Percentiles rank a stretch among this genome's conserved stretches.
phyloP scores from a whole-genome alignment of 2,329 filamentous ascomycete species.

The Ophiosphaerella narmari region DNA sequence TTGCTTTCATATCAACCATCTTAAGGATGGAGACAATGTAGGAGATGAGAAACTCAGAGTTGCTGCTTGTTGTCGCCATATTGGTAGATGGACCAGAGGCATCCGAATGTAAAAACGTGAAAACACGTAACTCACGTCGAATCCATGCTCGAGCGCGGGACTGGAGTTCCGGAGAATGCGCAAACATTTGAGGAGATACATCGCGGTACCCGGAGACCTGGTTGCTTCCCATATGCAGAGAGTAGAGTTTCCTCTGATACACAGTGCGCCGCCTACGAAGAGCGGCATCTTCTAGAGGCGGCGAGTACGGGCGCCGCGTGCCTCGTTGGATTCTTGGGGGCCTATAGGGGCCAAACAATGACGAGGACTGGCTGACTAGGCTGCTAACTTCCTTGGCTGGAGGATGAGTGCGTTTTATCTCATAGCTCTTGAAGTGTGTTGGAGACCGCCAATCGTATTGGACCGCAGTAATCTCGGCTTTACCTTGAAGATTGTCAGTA shows the following conservation, averaged over 20 bases:
- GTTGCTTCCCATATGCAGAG: constrained; percentile 82
- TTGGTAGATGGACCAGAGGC: constrained; percentile 20
- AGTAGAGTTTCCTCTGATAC: constrained; percentile 74
- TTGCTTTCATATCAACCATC: constrained; percentile 79
- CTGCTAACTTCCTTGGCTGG: constrained; percentile 1
- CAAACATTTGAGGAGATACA: constrained; percentile 70
- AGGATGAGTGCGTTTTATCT: constrained; percentile 48
- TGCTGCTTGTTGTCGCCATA: constrained; percentile 56
- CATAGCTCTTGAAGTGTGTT: constrained; percentile 63
- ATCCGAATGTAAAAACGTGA: constrained; percentile 67
- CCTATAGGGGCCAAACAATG: constrained; percentile 19
- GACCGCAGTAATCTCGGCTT: constrained; percentile 61
- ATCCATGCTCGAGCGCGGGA: constrained; percentile 81
- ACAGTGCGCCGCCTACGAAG: constrained; percentile 69
- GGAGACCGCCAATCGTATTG: constrained; percentile 65
- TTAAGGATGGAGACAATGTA: constrained; percentile 85
- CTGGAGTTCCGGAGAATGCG: constrained; percentile 67
- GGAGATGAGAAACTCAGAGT: constrained; percentile 82
- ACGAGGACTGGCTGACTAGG: constrained; percentile 2
- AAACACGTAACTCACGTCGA: constrained; percentile 81
- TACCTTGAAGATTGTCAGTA: constrained; percentile 45
- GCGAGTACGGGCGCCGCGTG: constrained; percentile 24
- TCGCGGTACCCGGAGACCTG: constrained; percentile 75
- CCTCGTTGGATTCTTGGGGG: constrained; percentile 21
- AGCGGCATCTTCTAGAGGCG: constrained; percentile 45